Evolutionary conservation across 2,329 filamentous ascomycete species (phyloP).

Genomic region (Xylaria sp.): DNA sequence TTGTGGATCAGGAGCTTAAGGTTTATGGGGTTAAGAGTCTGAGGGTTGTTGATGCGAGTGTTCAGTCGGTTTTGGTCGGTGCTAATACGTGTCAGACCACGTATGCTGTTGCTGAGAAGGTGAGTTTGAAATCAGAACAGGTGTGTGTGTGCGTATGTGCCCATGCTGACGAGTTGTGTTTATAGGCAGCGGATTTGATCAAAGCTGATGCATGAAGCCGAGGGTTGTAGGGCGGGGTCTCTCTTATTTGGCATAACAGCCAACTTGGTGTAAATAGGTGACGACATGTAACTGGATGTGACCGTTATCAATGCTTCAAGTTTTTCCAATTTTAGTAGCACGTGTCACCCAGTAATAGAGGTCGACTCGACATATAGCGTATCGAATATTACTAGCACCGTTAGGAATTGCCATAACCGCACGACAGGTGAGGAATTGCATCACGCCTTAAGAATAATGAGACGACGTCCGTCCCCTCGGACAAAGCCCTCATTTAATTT

Average conservation of each 20-base stretch:
- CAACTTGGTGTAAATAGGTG: too few relatives aligned
- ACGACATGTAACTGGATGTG: too few relatives aligned
- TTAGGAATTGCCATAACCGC: too few relatives aligned
- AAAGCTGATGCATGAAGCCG: conserved; percentile 21
- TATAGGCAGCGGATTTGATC: conserved; percentile 25
- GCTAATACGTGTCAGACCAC: conserved; percentile 55
- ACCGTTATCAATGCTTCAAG: too few relatives aligned
- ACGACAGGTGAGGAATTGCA: too few relatives aligned
- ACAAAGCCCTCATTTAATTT: conserved; percentile 47
- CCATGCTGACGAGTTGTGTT: not conserved
- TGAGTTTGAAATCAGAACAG: conserved; percentile 7
- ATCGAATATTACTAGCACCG: too few relatives aligned
- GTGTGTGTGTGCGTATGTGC: not conserved
- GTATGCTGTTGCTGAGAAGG: conserved; percentile 59
- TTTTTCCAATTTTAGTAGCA: too few relatives aligned
- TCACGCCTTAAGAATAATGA: too few relatives aligned
- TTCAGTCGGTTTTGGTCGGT: conserved; percentile 53
- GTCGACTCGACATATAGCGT: too few relatives aligned
- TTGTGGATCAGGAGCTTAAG: conserved; percentile 49
- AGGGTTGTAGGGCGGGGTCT: too few relatives aligned
- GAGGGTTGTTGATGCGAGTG: conserved; percentile 53
- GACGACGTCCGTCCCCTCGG: not conserved
- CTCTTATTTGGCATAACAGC: too few relatives aligned
- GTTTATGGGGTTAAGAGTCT: conserved; percentile 54
- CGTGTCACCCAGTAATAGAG: too few relatives aligned